phyloP scores from a whole-genome alignment of 2,329 filamentous ascomycete species.

The Fusarium stilboides region DNA sequence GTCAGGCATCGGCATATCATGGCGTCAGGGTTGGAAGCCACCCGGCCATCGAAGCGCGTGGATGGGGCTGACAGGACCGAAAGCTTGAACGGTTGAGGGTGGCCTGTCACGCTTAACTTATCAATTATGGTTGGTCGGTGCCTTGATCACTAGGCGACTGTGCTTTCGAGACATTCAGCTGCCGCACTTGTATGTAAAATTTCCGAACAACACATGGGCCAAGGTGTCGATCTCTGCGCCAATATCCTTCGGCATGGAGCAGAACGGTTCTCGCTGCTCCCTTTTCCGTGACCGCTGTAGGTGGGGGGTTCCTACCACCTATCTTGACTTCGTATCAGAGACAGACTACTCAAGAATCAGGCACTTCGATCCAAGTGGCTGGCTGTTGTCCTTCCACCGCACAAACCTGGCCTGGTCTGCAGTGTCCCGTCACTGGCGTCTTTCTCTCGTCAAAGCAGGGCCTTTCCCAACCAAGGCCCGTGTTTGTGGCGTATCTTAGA shows the following conservation, averaged over 20 bases:
- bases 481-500: conserved; percentile 65
- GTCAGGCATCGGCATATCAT: conserved; percentile 35
- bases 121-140: conserved; percentile 40
- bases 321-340: conserved; percentile 42
- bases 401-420: conserved; percentile 47
- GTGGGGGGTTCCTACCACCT: conserved; percentile 17
- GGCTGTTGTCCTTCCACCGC: conserved; percentile 31
- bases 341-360: conserved; percentile 35
- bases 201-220: conserved; percentile 24
- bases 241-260: conserved; percentile 16
- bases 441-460: conserved; percentile 46
- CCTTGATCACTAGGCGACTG: conserved; percentile 40
- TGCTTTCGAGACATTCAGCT: conserved; percentile 16
- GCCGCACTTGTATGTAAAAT: conserved; percentile 27
- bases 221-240: conserved; percentile 29
- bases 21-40: conserved; percentile 43
- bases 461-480: conserved; percentile 59
- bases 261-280: conserved; percentile 24
- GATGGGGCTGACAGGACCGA: conserved; percentile 41
- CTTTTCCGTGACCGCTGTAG: conserved; percentile 9
- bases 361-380: conserved; percentile 44
- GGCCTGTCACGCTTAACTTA: conserved; percentile 25
- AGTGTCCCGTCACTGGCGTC: conserved; percentile 49
- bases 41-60: conserved; percentile 37
- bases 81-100: conserved; percentile 43